phyloP scores from a whole-genome alignment of 2,329 filamentous ascomycete genomes.

The Alternaria angustiovoidea region DNA sequence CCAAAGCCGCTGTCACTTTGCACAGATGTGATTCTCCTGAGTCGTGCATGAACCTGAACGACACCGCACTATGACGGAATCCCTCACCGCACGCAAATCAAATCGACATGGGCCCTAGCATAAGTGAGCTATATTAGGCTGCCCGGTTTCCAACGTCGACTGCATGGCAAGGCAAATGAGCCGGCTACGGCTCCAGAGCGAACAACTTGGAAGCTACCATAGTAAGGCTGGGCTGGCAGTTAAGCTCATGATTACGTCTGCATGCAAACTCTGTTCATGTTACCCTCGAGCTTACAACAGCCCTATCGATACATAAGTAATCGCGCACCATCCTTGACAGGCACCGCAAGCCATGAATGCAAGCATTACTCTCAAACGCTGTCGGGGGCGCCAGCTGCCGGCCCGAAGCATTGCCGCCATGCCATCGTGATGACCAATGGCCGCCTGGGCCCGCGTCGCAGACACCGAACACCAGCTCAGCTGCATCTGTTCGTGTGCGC shows the following conservation, averaged over 20 bases:
- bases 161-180: constrained; percentile 14
- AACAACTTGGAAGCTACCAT: constrained; percentile 8
- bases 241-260: constrained; percentile 19
- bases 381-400: not conserved
- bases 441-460: not conserved
- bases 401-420: not conserved
- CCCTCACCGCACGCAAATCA: constrained; percentile 16
- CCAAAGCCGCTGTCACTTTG: constrained; percentile 2
- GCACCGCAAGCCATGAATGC: not conserved
- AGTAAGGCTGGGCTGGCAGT: constrained; percentile 6
- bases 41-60: constrained; percentile 25
- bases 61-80: constrained; percentile 29
- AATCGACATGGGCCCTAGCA: constrained; percentile 20
- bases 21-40: constrained; percentile 24
- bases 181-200: constrained; percentile 28
- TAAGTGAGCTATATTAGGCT: constrained; percentile 29
- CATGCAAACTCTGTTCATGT: constrained; percentile 14
- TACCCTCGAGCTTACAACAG: constrained; percentile 1
- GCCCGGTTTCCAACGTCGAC: constrained; percentile 33
- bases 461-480: constrained; percentile 4
- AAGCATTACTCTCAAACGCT: constrained; percentile 1
- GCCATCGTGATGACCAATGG: not conserved
- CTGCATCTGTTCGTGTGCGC: constrained; percentile 1
- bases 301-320: not conserved
- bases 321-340: constrained; percentile 1